These are phyloP conservation scores for Halenospora varia DNA, from an alignment of 495 filamentous ascomycete genomes.

Conservation along the genomic window DNA sequence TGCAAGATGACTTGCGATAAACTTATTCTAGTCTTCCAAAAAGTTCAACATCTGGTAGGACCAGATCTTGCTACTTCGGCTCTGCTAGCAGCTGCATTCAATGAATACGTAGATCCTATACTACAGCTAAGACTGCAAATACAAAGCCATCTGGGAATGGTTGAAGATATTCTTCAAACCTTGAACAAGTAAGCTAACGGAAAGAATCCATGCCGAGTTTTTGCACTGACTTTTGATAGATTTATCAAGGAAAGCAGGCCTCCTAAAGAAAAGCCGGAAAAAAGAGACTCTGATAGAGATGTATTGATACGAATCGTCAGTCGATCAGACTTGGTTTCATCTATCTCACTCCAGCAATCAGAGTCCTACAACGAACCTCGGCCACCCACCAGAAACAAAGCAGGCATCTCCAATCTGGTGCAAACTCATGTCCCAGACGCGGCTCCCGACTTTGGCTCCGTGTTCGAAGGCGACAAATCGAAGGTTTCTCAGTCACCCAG, in stretches of 20 bases:
- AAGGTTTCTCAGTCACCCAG: too few relatives aligned
- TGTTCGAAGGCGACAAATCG: too few relatives aligned
- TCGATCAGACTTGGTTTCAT: background rate
- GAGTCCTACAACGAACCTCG: background rate
- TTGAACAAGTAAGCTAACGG: background rate
- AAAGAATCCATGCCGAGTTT: background rate
- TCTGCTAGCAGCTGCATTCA: background rate
- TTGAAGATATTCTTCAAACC: background rate
- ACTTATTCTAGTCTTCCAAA: background rate
- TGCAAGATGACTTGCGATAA: background rate
- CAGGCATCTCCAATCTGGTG: background rate
- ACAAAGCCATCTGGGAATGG: background rate
- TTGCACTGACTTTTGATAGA: background rate
- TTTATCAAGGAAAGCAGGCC: background rate
- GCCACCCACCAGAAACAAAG: background rate
- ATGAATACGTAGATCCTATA: background rate
- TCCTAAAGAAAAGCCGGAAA: background rate
- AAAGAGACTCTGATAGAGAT: background rate
- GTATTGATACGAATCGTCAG: background rate
- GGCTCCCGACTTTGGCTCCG: background rate
- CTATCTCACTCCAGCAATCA: background rate
- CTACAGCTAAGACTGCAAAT: background rate
- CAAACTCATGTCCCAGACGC: background rate
- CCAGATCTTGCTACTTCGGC: background rate
- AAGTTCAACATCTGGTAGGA: too few relatives aligned